These are phyloP conservation scores for Daldinia grandis DNA, from an alignment of 495 filamentous ascomycete genomes.

Conservation along the genomic window DNA sequence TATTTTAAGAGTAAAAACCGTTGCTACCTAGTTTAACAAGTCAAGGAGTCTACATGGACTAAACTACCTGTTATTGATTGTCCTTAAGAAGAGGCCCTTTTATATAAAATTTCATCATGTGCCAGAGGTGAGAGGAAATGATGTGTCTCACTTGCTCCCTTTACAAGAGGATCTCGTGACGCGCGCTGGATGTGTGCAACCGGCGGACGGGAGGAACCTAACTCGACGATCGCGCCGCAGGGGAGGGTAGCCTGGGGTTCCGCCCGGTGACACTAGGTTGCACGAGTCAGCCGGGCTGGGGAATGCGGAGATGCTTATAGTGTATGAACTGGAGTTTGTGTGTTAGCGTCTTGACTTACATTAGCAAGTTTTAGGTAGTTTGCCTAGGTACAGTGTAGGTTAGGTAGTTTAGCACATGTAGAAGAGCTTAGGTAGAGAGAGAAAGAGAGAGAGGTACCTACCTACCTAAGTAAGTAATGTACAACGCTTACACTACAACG, in stretches of 20 bases:
- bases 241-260: background rate
- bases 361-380: too few relatives aligned
- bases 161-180: constrained; percentile 26
- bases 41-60: background rate
- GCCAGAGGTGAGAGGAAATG: background rate
- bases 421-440: too few relatives aligned
- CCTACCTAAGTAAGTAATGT: background rate
- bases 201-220: constrained; percentile 3
- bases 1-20: background rate
- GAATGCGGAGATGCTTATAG: background rate
- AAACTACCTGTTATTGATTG: too few relatives aligned
- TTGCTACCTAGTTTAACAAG: too few relatives aligned
- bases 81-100: too few relatives aligned
- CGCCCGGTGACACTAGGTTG: background rate
- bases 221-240: constrained; percentile 6
- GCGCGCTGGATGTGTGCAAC: constrained; percentile 10
- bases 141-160: constrained; percentile 17
- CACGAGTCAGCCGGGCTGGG: background rate
- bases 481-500: too few relatives aligned
- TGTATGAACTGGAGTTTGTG: too few relatives aligned
- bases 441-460: background rate
- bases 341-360: too few relatives aligned
- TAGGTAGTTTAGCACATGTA: too few relatives aligned
- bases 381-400: too few relatives aligned
- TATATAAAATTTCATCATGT: background rate